Percentiles rank a stretch among this genome's conserved stretches.
Evolutionary conservation across 2,329 filamentous ascomycete species (phyloP).

Genomic region (Apiospora aurea): DNA sequence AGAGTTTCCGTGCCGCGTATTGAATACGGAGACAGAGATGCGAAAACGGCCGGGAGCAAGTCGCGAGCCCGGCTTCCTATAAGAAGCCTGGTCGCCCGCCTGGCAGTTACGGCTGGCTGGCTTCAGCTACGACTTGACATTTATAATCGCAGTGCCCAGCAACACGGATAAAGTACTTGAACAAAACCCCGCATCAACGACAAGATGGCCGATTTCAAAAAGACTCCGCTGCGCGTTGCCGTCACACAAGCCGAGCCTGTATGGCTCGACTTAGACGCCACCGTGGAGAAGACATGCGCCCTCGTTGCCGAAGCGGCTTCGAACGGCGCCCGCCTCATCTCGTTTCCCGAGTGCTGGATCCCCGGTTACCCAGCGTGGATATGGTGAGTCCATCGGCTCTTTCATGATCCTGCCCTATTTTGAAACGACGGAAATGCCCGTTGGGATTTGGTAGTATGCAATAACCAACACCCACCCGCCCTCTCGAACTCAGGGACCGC

Average conservation of each 20-base stretch:
- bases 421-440: not conserved
- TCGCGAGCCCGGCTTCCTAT: not conserved
- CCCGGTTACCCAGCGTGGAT: slow-evolving; percentile 49
- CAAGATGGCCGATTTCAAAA: not conserved
- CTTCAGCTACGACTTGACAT: not conserved
- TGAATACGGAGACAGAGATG: not conserved
- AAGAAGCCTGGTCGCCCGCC: not conserved
- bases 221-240: slow-evolving; percentile 43
- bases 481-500: slow-evolving; percentile 37
- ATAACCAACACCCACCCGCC: not conserved
- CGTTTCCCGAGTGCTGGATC: slow-evolving; percentile 53
- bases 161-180: not conserved
- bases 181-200: not conserved
- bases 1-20: not conserved
- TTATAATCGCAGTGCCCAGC: not conserved
- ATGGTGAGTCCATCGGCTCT: not conserved
- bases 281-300: slow-evolving; percentile 54
- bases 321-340: slow-evolving; percentile 55
- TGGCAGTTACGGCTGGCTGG: no score
- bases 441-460: not conserved
- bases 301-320: slow-evolving; percentile 57
- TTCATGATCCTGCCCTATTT: not conserved
- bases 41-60: not conserved
- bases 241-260: slow-evolving; percentile 61
- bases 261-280: slow-evolving; percentile 58